Percentiles rank a stretch among this genome's conserved stretches.
Evolutionary conservation across 164 flowering plant genomes (phyloP).

Genomic region (Cinnamomum micranthum): DNA sequence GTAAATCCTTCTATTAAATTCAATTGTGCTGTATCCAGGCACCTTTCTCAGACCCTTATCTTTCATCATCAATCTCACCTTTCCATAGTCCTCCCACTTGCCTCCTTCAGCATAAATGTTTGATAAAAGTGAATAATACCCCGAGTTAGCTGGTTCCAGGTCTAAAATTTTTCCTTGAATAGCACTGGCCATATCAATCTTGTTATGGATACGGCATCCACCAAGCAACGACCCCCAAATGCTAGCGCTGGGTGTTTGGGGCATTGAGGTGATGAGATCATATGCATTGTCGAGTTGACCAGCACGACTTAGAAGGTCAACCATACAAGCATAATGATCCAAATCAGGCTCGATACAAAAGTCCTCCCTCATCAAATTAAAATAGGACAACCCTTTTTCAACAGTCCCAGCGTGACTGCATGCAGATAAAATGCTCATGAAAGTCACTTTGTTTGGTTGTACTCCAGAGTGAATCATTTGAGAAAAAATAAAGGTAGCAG

Average conservation of each 20-base stretch:
- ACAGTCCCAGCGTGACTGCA: conserved; percentile 74
- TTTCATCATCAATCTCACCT: conserved; percentile 51
- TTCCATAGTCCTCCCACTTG: conserved; percentile 48
- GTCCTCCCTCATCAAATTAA: conserved; percentile 41
- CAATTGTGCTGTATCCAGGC: conserved; percentile 60
- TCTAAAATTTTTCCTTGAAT: conserved; percentile 35
- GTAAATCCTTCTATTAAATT: conserved; percentile 32
- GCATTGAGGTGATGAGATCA: conserved; percentile 46
- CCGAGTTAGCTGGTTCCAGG: conserved; percentile 46
- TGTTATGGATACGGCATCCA: conserved; percentile 68
- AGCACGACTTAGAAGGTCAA: conserved; percentile 79
- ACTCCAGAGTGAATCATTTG: conserved; percentile 56
- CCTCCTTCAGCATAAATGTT: conserved; percentile 71
- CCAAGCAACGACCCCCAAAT: conserved; percentile 73
- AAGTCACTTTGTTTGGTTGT: conserved; percentile 63
- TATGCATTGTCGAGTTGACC: conserved; percentile 64
- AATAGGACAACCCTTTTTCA: conserved; percentile 57
- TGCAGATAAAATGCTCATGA: conserved; percentile 67
- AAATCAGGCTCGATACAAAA: conserved; percentile 44
- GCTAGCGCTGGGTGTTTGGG: conserved; percentile 46
- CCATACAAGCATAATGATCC: conserved; percentile 68
- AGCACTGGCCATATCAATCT: conserved; percentile 46
- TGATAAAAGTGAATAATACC: conserved; percentile 52
- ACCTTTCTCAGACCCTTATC: conserved; percentile 47
- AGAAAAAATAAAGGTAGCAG: conserved; percentile 44